phyloP scores from a whole-genome alignment of 306 rosid species.

The Citrullus colocynthis region DNA sequence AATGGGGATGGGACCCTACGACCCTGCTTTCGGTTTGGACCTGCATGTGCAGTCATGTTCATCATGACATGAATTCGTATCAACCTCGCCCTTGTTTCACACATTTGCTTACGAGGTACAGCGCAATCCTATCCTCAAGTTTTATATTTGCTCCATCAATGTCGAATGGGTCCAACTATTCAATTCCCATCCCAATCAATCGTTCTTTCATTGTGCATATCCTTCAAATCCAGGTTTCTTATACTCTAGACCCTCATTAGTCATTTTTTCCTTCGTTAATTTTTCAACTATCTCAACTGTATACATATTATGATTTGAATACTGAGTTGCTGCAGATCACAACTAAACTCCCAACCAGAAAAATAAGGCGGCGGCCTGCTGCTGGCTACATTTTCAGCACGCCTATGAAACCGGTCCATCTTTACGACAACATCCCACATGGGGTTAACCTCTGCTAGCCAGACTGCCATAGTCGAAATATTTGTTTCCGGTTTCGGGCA shows the following conservation, averaged over 20 bases:
- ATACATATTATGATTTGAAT: background rate
- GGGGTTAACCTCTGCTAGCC: background rate
- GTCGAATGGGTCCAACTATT: background rate
- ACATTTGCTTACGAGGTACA: constrained; percentile 9
- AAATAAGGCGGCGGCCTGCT: background rate
- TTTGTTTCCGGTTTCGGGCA: background rate
- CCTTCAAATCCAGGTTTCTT: constrained; percentile 1
- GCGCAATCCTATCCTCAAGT: constrained; percentile 6
- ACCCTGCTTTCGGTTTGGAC: constrained; percentile 7
- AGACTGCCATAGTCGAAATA: background rate
- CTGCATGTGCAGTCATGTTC: constrained; percentile 14
- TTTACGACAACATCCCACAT: background rate
- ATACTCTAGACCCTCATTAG: background rate
- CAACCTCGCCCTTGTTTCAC: constrained; percentile 1
- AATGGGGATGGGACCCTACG: background rate
- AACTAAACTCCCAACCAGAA: constrained; percentile 1
- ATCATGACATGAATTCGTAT: background rate
- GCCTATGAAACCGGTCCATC: background rate
- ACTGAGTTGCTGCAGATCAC: background rate
- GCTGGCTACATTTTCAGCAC: background rate
- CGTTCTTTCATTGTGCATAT: background rate
- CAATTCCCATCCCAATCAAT: constrained; percentile 1
- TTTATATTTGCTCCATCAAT: background rate
- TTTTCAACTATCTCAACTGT: background rate
- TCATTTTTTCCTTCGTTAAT: background rate